Base-by-base conservation (phyloP, 169 alveolate species). In the Eimeria falciformis region DNA sequence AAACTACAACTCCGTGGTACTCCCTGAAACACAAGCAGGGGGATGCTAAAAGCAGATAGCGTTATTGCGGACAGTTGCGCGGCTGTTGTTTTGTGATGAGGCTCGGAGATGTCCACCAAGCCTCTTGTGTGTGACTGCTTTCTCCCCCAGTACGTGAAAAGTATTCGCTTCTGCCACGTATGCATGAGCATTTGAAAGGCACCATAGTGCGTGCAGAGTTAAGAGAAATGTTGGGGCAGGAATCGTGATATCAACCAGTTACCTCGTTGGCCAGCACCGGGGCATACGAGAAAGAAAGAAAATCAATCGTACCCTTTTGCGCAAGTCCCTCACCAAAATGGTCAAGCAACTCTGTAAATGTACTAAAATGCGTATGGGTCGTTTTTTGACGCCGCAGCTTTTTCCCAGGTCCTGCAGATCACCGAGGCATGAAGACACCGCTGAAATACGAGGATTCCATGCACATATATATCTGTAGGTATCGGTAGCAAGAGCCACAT, bases 331-430 rank as follows among this genome's bases (percentile, higher is more conserved):
- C 73, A 40, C 69, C 33, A 33, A 53, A 7, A 81, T 43, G 40
- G 56, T 56, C 29, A 43, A 79, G 27, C 18, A 9, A 62, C 25
- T 47, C 88, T 50, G 25, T 65, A n/a, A 79, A 23, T 45, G 37
- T 47, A 53, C 90, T 81, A 81, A 75, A 81, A 81, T 23, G 29
- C 58, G 77, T 81, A 81, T 71, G 90, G 90, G 75, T 81, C 90
- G 43, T 81, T 77, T 65, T 45, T 46, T 18, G 90, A 81, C 55
- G 90, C 68, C 29, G 90, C 90, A 37, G 90, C 90, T 55, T 81
- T 81, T 47, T 75, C 90, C 90, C 90, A 81, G 90, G 90, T 56
- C 75, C 90, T 81, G 90, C 46, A 45, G 27, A 46, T 46, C 69
- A 40, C 7, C 46, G 29, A n/a, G 5, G 65, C 21, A 17, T 18